phyloP scores from a whole-genome alignment of 495 filamentous ascomycete genomes.

The Penicillium cosmopolitanum region DNA sequence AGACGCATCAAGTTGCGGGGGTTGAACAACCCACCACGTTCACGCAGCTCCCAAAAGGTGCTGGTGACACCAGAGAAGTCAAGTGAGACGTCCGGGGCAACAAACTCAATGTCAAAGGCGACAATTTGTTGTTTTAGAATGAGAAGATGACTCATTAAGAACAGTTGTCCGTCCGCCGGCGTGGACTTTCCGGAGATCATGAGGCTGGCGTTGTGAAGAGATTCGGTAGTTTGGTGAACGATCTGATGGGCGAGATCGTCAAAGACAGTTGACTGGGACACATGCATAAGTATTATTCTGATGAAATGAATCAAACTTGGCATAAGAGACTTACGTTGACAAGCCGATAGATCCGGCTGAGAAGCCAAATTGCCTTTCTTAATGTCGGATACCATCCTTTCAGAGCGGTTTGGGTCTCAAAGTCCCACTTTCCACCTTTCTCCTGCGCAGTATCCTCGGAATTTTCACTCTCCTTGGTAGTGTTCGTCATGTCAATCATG shows the following conservation, averaged over 20 bases:
- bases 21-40: constrained; percentile 72
- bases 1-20: constrained; percentile 61
- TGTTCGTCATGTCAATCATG: constrained; percentile 53
- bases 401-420: constrained; percentile 53
- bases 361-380: constrained; percentile 77
- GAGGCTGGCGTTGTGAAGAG: constrained; percentile 58
- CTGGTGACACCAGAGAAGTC: constrained; percentile 81
- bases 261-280: constrained; percentile 65
- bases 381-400: constrained; percentile 69
- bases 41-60: constrained; percentile 75
- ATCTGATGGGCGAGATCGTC: constrained; percentile 79
- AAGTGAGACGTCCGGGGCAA: constrained; percentile 70
- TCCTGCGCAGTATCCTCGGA: constrained; percentile 49
- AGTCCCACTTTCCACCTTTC: constrained; percentile 54
- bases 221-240: constrained; percentile 71
- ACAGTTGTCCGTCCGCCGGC: constrained; percentile 72
- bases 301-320: constrained; percentile 20
- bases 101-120: constrained; percentile 88
- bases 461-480: constrained; percentile 56
- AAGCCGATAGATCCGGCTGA: constrained; percentile 82
- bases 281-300: constrained; percentile 9
- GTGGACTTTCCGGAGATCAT: constrained; percentile 59
- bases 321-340: constrained; percentile 58
- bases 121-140: constrained; percentile 90
- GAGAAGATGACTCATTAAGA: constrained; percentile 88